Conservation (phyloP, 2,329 filamentous ascomycete genomes). For the Alternaria sp. region DNA sequence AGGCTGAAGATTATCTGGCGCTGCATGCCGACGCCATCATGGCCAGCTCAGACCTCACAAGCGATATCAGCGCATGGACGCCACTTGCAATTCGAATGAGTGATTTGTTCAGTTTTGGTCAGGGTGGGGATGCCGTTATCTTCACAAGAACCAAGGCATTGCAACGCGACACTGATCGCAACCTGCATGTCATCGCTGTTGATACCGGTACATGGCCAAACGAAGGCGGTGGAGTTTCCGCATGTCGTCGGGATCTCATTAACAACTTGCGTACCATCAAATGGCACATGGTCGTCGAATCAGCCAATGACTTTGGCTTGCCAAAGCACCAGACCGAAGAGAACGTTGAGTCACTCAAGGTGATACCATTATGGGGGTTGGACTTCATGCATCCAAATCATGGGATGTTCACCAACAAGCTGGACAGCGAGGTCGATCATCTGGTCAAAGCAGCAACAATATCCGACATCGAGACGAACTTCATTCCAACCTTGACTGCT, state of each 20-base stretch:
- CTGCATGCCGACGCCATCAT: slow-evolving; percentile 58
- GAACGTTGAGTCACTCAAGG: slow-evolving; percentile 52
- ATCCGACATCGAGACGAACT: slow-evolving; percentile 48
- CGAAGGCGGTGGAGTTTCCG: slow-evolving; percentile 51
- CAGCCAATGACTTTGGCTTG: slow-evolving; percentile 52
- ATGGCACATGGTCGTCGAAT: slow-evolving; percentile 53
- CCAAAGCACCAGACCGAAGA: slow-evolving; percentile 53
- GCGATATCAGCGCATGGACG: slow-evolving; percentile 60
- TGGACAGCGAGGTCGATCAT: slow-evolving; percentile 49
- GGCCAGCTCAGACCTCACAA: slow-evolving; percentile 59
- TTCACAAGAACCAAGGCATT: slow-evolving; percentile 57
- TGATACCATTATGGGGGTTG: slow-evolving; percentile 52
- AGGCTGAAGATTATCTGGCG: slow-evolving; percentile 48
- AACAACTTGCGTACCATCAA: slow-evolving; percentile 52
- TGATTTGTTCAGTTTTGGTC: slow-evolving; percentile 59
- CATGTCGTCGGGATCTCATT: slow-evolving; percentile 51
- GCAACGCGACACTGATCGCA: slow-evolving; percentile 51
- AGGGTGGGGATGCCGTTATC: slow-evolving; percentile 60
- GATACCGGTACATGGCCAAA: slow-evolving; percentile 54
- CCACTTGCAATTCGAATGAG: slow-evolving; percentile 59
- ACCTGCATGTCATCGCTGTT: slow-evolving; percentile 50
- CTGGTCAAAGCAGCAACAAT: slow-evolving; percentile 42
- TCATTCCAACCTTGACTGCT: slow-evolving; percentile 50
- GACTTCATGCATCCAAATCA: slow-evolving; percentile 52
- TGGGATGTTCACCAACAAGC: slow-evolving; percentile 51